These are phyloP conservation scores for Diaporthe nobilis DNA, from an alignment of 2,329 filamentous ascomycete genomes.

Conservation along the genomic window DNA sequence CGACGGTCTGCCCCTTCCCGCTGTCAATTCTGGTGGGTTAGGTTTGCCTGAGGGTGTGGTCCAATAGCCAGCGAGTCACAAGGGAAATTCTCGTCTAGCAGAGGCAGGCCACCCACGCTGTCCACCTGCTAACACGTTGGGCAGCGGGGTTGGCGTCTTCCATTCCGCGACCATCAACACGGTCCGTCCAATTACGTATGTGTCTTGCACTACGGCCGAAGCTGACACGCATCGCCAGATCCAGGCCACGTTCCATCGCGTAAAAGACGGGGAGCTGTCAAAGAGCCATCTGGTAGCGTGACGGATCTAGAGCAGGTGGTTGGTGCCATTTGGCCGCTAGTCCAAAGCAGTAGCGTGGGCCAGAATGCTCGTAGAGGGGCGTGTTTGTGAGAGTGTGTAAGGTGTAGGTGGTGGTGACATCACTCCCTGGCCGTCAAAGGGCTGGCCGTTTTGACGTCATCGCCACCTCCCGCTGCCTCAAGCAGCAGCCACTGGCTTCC, in stretches of 20 bases:
- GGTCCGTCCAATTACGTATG: constrained; percentile 18
- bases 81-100: not conserved
- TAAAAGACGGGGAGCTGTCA: not conserved
- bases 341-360: not conserved
- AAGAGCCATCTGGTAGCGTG: constrained; percentile 22
- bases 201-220: constrained; percentile 18
- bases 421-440: constrained; percentile 20
- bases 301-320: constrained; percentile 18
- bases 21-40: constrained; percentile 23
- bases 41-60: not conserved
- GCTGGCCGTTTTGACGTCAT: constrained; percentile 27
- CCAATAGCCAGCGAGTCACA: constrained; percentile 5
- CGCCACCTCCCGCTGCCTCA: not conserved
- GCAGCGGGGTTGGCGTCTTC: not conserved
- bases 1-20: not conserved
- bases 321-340: not conserved
- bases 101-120: not conserved
- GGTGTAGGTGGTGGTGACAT: constrained; percentile 20
- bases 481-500: not conserved
- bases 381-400: not conserved
- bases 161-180: not conserved
- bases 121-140: not conserved
- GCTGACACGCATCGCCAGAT: not conserved
- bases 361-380: not conserved
- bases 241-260: constrained; percentile 29